These are phyloP conservation scores for Pyrrhoderma lamaoense DNA, from an alignment of 1,284 basidiomycete genomes.

Conservation along the genomic window DNA sequence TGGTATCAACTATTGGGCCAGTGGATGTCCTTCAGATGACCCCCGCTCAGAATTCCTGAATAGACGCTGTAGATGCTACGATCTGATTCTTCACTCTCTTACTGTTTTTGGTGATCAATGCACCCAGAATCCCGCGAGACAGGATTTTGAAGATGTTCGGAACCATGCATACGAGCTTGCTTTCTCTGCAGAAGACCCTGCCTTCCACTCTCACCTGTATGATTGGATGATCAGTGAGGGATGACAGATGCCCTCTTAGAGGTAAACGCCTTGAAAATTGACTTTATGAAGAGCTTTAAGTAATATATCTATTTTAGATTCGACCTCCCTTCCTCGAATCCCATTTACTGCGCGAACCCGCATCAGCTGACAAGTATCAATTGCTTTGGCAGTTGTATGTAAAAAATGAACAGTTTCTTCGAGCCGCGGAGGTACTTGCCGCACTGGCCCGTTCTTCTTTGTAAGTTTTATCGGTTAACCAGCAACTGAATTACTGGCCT, in stretches of 20 bases:
- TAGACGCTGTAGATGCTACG: conserved; percentile 71
- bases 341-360: conserved; percentile 80
- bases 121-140: conserved; percentile 25
- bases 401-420: conserved; percentile 77
- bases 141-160: conserved; percentile 60
- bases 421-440: conserved; percentile 85
- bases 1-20: conserved; percentile 74
- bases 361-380: conserved; percentile 77
- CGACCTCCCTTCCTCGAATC: conserved; percentile 80
- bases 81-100: conserved; percentile 76
- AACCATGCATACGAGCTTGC: conserved; percentile 76
- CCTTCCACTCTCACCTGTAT: conserved; percentile 93
- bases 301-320: conserved; percentile 42
- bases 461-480: conserved; percentile 44
- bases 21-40: conserved; percentile 57
- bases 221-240: conserved; percentile 83
- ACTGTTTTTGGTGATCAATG: conserved; percentile 69
- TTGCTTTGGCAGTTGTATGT: conserved; percentile 97
- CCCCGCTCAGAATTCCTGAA: conserved; percentile 53
- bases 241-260: conserved; percentile 87
- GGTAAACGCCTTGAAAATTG: conserved; percentile 37
- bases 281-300: background rate
- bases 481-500: background rate
- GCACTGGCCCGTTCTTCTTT: conserved; percentile 80
- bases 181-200: conserved; percentile 78